Conservation (phyloP, 2,329 filamentous ascomycete genomes). For the Colletotrichum plurivorum region DNA sequence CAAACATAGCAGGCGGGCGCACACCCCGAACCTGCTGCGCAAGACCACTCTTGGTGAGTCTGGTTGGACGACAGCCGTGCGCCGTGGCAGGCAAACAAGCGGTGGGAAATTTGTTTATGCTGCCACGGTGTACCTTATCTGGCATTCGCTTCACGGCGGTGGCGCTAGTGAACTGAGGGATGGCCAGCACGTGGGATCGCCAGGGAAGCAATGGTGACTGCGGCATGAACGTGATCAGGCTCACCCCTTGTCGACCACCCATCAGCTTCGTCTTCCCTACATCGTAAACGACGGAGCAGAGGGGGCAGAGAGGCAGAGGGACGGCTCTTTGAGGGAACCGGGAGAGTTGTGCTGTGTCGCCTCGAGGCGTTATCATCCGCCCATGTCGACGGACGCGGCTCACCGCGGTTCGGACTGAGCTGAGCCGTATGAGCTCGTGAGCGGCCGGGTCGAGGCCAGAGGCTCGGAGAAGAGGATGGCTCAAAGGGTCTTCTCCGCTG, state of each 20-base stretch:
- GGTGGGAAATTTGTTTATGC: constrained; percentile 11
- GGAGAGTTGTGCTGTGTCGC: background rate
- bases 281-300: no score
- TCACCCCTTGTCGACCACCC: background rate
- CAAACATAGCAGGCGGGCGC: constrained; percentile 19
- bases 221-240: background rate
- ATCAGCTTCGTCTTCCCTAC: no score
- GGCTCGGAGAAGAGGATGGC: no score
- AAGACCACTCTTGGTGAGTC: background rate
- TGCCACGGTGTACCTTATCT: background rate
- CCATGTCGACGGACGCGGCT: background rate
- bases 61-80: background rate
- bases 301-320: no score
- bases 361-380: background rate
- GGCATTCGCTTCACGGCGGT: background rate
- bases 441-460: no score
- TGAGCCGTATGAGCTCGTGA: no score
- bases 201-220: background rate
- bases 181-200: constrained; percentile 14
- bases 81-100: constrained; percentile 8
- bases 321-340: background rate
- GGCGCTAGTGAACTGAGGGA: constrained; percentile 3
- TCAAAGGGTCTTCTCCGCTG: no score
- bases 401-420: no score
- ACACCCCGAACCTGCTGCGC: background rate